phyloP scores from a whole-genome alignment of 2,329 filamentous ascomycete genomes.

The Fusarium verrucosum region DNA sequence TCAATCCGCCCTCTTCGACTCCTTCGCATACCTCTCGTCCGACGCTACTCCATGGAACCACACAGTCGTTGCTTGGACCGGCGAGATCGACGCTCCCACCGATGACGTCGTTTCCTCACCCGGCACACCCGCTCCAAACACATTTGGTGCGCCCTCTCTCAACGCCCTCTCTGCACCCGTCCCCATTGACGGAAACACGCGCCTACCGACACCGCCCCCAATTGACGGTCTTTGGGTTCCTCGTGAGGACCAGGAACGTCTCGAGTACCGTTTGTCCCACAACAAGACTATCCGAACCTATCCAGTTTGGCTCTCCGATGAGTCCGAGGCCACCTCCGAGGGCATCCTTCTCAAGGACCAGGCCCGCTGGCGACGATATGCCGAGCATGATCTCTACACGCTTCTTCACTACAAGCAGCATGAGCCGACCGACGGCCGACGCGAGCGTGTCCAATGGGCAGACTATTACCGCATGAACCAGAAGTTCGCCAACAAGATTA shows the following conservation, averaged over 20 bases:
- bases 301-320: constrained; percentile 89
- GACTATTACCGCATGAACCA: constrained; percentile 95
- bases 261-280: constrained; percentile 78
- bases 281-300: constrained; percentile 81
- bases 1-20: constrained; percentile 91
- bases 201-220: constrained; percentile 65
- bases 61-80: constrained; percentile 93
- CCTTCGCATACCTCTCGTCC: constrained; percentile 88
- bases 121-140: constrained; percentile 56
- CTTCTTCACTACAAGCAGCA: constrained; percentile 97
- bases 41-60: constrained; percentile 87
- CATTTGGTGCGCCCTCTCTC: constrained; percentile 63
- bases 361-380: constrained; percentile 86
- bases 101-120: constrained; percentile 57
- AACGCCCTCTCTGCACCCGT: constrained; percentile 84
- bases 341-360: constrained; percentile 84
- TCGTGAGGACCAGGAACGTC: constrained; percentile 72
- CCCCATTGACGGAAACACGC: constrained; percentile 70
- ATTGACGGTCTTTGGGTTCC: constrained; percentile 76
- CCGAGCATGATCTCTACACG: constrained; percentile 90
- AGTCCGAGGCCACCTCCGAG: constrained; percentile 70
- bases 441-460: constrained; percentile 84
- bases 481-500: constrained; percentile 87
- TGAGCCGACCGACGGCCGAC: constrained; percentile 84
- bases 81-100: constrained; percentile 73